phyloP scores from a whole-genome alignment of 768 basidiomycete species.

The Trametes cingulata region DNA sequence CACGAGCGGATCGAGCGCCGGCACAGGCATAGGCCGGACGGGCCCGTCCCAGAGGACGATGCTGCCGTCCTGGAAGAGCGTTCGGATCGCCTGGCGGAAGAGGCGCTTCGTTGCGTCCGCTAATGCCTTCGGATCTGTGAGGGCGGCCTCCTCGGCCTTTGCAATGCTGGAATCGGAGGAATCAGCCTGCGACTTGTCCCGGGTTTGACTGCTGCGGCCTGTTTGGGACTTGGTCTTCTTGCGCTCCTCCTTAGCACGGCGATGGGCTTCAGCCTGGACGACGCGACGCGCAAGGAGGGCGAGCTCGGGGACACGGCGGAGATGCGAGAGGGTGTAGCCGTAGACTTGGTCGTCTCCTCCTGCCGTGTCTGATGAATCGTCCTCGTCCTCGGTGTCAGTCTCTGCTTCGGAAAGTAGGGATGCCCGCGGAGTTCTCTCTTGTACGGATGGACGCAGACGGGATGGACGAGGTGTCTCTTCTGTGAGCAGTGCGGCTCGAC shows the following conservation, averaged over 20 bases:
- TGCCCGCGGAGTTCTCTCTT: constrained; percentile 34
- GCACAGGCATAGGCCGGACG: constrained; percentile 36
- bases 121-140: constrained; percentile 30
- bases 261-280: constrained; percentile 58
- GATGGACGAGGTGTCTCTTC: constrained; percentile 19
- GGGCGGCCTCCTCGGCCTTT: constrained; percentile 22
- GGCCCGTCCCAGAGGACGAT: constrained; percentile 76
- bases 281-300: constrained; percentile 63
- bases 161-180: background rate
- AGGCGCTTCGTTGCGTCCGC: constrained; percentile 57
- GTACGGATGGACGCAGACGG: constrained; percentile 38
- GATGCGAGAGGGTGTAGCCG: constrained; percentile 73
- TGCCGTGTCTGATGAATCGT: background rate
- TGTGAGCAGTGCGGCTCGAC: background rate
- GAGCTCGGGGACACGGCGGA: constrained; percentile 77
- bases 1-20: constrained; percentile 28
- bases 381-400: constrained; percentile 6
- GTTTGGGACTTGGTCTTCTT: constrained; percentile 41
- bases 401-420: background rate
- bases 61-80: constrained; percentile 70
- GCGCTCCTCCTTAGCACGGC: constrained; percentile 50
- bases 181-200: background rate
- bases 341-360: constrained; percentile 24
- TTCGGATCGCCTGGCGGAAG: constrained; percentile 63
- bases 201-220: constrained; percentile 1